Evolutionary conservation across 2,329 filamentous ascomycete species (phyloP).

Genomic region (Neonectria magnoliae): DNA sequence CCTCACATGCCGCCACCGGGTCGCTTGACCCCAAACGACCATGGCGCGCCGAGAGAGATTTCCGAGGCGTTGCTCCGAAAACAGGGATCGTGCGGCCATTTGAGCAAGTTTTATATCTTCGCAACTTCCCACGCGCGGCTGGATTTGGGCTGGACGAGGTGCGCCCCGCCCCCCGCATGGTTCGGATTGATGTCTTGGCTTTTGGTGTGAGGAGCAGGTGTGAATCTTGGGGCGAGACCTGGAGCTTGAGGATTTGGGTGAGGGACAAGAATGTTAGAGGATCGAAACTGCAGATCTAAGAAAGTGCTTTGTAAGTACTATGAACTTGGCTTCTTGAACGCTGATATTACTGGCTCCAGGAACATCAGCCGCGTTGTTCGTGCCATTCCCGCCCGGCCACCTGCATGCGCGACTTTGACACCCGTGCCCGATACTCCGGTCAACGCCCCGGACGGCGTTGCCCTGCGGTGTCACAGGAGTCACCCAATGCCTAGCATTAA

Average conservation of each 20-base stretch:
- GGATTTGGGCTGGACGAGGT: constrained; percentile 5
- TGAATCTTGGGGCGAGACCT: background rate
- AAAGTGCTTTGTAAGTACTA: background rate
- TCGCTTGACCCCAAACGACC: background rate
- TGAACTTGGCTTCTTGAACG: background rate
- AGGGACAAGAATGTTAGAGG: background rate
- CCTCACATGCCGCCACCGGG: background rate
- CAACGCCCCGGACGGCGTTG: constrained; percentile 1
- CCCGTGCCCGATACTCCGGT: constrained; percentile 30
- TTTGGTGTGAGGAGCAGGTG: background rate
- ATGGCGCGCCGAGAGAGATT: background rate
- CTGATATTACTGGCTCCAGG: too few relatives aligned
- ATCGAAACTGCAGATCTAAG: too few relatives aligned
- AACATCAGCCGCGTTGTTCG: background rate
- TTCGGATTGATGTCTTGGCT: background rate
- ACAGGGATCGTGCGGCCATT: constrained; percentile 48
- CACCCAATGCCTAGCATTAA: background rate
- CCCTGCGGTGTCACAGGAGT: constrained; percentile 5
- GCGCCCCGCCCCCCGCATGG: constrained; percentile 27
- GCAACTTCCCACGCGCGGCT: constrained; percentile 25
- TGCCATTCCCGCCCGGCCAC: constrained; percentile 22
- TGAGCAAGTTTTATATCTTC: constrained; percentile 54
- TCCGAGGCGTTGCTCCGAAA: constrained; percentile 1
- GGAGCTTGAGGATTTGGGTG: background rate
- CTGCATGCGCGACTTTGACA: constrained; percentile 26